Evolutionary conservation across 169 alveolate species (phyloP).

Genomic region (Neospora caninum): DNA sequence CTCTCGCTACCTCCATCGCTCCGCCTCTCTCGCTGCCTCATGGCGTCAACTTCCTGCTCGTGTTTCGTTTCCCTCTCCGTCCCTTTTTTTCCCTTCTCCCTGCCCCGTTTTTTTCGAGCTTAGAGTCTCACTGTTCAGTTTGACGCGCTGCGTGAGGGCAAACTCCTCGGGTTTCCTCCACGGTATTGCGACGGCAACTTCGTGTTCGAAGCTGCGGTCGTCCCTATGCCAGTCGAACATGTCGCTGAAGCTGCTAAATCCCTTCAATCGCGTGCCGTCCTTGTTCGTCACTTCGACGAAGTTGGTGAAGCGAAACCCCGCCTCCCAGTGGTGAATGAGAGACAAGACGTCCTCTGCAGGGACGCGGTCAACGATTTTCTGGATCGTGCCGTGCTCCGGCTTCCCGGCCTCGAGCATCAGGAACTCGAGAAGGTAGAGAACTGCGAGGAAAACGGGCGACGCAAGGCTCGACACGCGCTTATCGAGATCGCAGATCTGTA

Average conservation of each 20-base stretch:
- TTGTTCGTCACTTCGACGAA: background rate
- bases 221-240: background rate
- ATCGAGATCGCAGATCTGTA: too few relatives aligned
- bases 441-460: background rate
- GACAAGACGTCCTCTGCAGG: background rate
- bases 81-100: background rate
- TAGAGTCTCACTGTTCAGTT: background rate
- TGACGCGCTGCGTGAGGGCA: background rate
- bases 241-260: background rate
- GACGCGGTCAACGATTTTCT: background rate
- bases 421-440: background rate
- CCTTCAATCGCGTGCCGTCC: background rate
- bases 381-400: slow-evolving; percentile 17
- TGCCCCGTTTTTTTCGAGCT: background rate
- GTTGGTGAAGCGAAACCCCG: slow-evolving; percentile 1
- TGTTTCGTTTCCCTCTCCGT: background rate
- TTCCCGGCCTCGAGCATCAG: slow-evolving; percentile 9
- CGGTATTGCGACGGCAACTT: background rate
- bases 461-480: too few relatives aligned
- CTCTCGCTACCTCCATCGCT: background rate
- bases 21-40: background rate
- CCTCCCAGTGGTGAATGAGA: slow-evolving; percentile 15
- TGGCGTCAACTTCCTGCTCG: background rate
- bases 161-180: slow-evolving; percentile 24
- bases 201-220: background rate